Percentiles rank a stretch among this genome's conserved stretches.
Conservation (phyloP, 345 rosid genomes). For the Eucalyptus tenuipes region DNA sequence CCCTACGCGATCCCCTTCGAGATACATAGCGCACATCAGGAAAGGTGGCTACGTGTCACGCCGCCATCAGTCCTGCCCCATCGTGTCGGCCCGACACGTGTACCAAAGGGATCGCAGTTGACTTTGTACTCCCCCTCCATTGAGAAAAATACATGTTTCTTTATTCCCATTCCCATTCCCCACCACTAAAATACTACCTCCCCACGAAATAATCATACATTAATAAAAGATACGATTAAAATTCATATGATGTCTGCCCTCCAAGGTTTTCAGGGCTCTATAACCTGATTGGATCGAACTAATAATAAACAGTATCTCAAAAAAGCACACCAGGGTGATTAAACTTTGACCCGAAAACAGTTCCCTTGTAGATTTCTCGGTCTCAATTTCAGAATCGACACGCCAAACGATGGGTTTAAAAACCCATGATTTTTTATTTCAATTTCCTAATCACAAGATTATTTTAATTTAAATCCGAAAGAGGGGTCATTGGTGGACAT, state of each 20-base stretch:
- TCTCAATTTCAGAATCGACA: background rate
- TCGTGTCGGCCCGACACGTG: constrained; percentile 31
- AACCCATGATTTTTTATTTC: background rate
- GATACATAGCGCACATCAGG: background rate
- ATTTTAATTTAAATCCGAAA: background rate
- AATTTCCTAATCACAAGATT: background rate
- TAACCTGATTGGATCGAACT: background rate
- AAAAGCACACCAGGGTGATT: background rate
- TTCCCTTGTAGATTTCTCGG: background rate
- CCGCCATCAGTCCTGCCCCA: constrained; percentile 8
- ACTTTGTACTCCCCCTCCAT: background rate
- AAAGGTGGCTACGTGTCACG: constrained; percentile 14
- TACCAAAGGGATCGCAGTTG: constrained; percentile 28
- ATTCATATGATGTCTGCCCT: background rate
- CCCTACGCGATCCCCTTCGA: background rate
- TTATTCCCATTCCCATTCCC: background rate
- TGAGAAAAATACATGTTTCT: background rate
- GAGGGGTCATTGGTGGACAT: background rate
- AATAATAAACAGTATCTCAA: background rate
- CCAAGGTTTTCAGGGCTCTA: background rate
- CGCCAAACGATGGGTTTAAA: background rate
- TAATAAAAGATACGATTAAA: background rate
- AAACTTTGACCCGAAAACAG: background rate
- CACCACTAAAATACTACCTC: background rate
- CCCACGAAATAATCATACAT: background rate